phyloP scores from a whole-genome alignment of 129 eudicot genomes.

The Smallanthus sonchifolius region DNA sequence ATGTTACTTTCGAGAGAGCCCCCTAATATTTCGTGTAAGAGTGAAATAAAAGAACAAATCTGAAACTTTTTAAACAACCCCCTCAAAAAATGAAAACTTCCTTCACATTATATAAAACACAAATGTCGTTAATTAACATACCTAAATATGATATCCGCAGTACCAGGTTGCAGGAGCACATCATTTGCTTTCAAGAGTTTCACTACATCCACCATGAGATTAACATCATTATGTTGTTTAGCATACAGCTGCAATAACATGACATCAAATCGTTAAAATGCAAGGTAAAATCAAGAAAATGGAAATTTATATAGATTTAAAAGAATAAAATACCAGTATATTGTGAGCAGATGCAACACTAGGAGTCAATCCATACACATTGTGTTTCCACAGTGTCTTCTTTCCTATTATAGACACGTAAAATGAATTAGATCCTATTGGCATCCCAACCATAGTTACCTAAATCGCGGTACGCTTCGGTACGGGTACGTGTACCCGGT shows the following conservation, averaged over 20 bases:
- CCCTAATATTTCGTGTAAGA: no score
- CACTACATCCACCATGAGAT: slow-evolving; percentile 71
- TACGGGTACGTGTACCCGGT: no score
- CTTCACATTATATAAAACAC: neutral
- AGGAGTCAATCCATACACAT: slow-evolving; percentile 70
- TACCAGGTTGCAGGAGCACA: slow-evolving; percentile 85
- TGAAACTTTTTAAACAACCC: neutral
- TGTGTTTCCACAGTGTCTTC: slow-evolving; percentile 73
- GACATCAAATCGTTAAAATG: slow-evolving; percentile 2
- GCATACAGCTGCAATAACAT: slow-evolving; percentile 57
- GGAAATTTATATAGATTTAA: neutral
- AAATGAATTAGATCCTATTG: neutral
- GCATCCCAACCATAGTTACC: no score
- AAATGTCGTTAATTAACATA: slow-evolving; percentile 15
- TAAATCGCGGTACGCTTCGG: no score
- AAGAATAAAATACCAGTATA: slow-evolving; percentile 45
- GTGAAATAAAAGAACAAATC: no score
- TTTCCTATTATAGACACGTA: slow-evolving; percentile 44
- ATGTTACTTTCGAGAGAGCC: neutral
- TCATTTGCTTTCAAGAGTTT: slow-evolving; percentile 65
- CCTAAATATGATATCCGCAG: slow-evolving; percentile 86
- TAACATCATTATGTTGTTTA: slow-evolving; percentile 60
- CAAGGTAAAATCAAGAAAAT: neutral
- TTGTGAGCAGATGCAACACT: slow-evolving; percentile 74
- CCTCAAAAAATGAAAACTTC: neutral